phyloP scores from a whole-genome alignment of 768 basidiomycete genomes.

The Trametes cingulata region DNA sequence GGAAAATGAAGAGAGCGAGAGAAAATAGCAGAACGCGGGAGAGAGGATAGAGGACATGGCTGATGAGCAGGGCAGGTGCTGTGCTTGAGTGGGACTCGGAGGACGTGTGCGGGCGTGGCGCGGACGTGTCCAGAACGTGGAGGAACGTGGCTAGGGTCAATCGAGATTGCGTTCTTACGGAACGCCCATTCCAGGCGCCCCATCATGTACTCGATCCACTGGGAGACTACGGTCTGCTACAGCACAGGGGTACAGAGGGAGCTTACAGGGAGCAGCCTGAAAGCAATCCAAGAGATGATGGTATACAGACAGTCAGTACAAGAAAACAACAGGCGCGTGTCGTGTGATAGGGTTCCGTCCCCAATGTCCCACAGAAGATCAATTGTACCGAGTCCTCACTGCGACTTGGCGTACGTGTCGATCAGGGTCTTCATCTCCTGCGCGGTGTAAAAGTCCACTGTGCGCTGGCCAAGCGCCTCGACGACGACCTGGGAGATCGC shows the following conservation, averaged over 20 bases:
- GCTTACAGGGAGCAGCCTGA: too few species aligned
- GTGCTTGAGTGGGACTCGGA: background rate
- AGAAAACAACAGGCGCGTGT: too few species aligned
- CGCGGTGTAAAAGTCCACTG: slow-evolving; percentile 12
- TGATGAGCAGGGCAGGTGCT: background rate
- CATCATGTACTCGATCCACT: too few species aligned
- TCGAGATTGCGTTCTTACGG: background rate
- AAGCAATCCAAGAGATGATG: too few species aligned
- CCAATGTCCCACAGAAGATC: too few species aligned
- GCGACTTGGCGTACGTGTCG: background rate
- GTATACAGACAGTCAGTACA: background rate
- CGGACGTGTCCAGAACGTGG: slow-evolving; percentile 14
- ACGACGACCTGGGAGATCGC: slow-evolving; percentile 13
- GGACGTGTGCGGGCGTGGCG: slow-evolving; percentile 5
- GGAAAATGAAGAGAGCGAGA: background rate
- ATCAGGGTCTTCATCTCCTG: slow-evolving; percentile 14
- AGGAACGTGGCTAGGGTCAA: background rate
- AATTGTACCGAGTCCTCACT: background rate
- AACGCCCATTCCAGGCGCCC: too few species aligned
- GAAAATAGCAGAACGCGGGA: too few species aligned
- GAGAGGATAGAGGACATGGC: background rate
- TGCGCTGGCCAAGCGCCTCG: slow-evolving; percentile 10
- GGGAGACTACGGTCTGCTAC: too few species aligned
- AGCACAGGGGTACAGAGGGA: too few species aligned
- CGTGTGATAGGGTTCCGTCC: too few species aligned